A percentile compares a stretch with the other conserved stretches of the same genome.
phyloP scores from a whole-genome alignment of 1,139 yeast species.

The Hansenula sp. region DNA sequence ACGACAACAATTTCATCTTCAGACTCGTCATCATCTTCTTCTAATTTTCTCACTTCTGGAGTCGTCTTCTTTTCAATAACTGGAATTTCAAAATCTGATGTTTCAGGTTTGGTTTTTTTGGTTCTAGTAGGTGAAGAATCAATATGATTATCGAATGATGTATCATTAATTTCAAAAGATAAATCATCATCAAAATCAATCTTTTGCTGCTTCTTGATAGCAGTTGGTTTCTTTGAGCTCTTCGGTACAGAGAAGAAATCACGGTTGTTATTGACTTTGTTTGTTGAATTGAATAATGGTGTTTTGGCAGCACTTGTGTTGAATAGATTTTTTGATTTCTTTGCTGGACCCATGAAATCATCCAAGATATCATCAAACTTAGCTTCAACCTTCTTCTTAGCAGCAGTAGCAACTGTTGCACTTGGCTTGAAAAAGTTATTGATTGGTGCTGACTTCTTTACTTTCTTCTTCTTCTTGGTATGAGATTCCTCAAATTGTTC shows the following conservation, averaged over 20 bases:
- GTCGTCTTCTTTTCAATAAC: slow-evolving; percentile 12
- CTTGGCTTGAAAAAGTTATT: slow-evolving; percentile 49
- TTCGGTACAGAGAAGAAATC: slow-evolving; percentile 12
- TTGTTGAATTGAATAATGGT: slow-evolving; percentile 16
- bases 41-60: slow-evolving; percentile 1
- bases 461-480: slow-evolving; percentile 33
- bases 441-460: slow-evolving; percentile 46
- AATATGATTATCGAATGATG: slow-evolving; percentile 16
- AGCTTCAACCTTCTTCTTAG: slow-evolving; percentile 30
- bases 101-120: slow-evolving; percentile 7
- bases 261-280: slow-evolving; percentile 8
- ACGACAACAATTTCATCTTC: slow-evolving; percentile 31
- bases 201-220: slow-evolving; percentile 5
- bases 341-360: slow-evolving; percentile 32
- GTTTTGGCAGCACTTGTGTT: slow-evolving; percentile 8
- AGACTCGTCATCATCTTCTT: slow-evolving; percentile 23
- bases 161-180: slow-evolving; percentile 15
- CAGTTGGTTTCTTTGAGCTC: slow-evolving; percentile 7
- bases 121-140: slow-evolving; percentile 22
- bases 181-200: slow-evolving; percentile 14
- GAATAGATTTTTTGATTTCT: slow-evolving; percentile 9
- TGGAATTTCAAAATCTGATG: slow-evolving; percentile 2
- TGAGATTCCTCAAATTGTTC: slow-evolving; percentile 17
- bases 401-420: slow-evolving; percentile 10
- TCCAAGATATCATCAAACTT: slow-evolving; percentile 43